Percentiles rank a stretch among this genome's conserved stretches.
Evolutionary conservation across 345 rosid genomes (phyloP).

Genomic region (Eucalyptus dawsonii): DNA sequence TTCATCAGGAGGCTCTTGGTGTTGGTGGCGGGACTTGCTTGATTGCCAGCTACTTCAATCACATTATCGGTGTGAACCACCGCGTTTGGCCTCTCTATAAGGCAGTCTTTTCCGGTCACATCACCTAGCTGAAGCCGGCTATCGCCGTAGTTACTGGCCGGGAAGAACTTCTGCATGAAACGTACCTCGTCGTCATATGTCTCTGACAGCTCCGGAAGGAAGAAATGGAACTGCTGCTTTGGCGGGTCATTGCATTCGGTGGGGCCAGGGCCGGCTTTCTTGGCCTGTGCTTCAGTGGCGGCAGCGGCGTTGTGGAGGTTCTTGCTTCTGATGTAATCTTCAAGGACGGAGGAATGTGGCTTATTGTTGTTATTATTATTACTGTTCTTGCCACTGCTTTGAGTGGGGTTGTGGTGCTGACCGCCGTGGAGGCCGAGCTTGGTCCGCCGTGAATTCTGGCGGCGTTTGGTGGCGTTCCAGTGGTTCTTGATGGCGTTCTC

Average conservation of each 20-base stretch:
- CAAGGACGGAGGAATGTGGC: constrained; percentile 54
- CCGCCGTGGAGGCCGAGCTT: constrained; percentile 25
- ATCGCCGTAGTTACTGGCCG: not conserved
- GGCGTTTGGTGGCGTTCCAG: constrained; percentile 88
- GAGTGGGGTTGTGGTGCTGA: not conserved
- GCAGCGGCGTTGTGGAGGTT: not conserved
- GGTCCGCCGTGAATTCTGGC: constrained; percentile 65
- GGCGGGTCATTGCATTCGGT: constrained; percentile 15
- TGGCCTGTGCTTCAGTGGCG: not conserved
- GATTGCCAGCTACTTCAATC: not conserved
- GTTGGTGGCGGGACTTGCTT: not conserved
- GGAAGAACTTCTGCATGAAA: constrained; percentile 56
- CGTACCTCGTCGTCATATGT: constrained; percentile 53
- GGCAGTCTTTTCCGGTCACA: not conserved
- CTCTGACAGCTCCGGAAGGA: constrained; percentile 25
- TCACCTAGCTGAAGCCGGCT: not conserved
- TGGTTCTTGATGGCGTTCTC: constrained; percentile 92
- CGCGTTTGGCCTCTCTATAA: not conserved
- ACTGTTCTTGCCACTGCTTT: not conserved
- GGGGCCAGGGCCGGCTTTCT: not conserved
- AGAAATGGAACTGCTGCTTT: constrained; percentile 3
- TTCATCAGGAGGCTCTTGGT: not conserved
- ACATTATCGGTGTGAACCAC: not conserved
- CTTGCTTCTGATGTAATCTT: constrained; percentile 67
- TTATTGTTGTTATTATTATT: constrained; percentile 7